These are phyloP conservation scores for Coemansia sp. DNA, from an alignment of 192 early-diverging fungal species.

Conservation along the genomic window DNA sequence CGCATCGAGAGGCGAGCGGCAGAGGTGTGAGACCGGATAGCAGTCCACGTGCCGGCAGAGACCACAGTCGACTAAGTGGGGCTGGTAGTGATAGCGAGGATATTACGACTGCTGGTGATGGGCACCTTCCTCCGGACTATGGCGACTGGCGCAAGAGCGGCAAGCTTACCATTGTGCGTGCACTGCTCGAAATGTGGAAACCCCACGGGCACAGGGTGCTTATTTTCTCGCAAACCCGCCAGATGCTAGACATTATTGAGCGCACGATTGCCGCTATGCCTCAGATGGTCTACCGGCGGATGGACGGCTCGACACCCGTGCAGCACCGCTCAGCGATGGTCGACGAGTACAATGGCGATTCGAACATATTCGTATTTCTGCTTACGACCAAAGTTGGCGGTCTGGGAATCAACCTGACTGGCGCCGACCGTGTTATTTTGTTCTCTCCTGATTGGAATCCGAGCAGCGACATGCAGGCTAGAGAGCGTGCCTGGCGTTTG, in stretches of 20 bases:
- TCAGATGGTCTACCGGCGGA: conserved; percentile 72
- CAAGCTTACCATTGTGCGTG: conserved; percentile 88
- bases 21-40: not conserved
- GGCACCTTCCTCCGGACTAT: conserved; percentile 34
- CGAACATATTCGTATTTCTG: conserved; percentile 81
- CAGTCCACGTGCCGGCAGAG: not conserved
- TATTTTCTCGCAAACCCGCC: conserved; percentile 92
- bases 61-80: not conserved
- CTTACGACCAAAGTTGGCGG: conserved; percentile 98
- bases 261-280: conserved; percentile 57
- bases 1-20: conserved; percentile 24
- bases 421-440: conserved; percentile 90
- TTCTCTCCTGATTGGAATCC: conserved; percentile 99
- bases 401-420: conserved; percentile 92
- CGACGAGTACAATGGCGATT: conserved; percentile 79
- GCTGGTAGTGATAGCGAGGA: conserved; percentile 17
- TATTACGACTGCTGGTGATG: not conserved
- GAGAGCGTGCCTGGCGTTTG: conserved; percentile 93
- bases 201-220: conserved; percentile 79
- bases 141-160: conserved; percentile 61
- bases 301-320: conserved; percentile 97
- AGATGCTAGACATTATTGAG: conserved; percentile 95
- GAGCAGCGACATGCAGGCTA: conserved; percentile 91
- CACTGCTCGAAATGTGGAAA: conserved; percentile 85
- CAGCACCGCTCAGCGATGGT: conserved; percentile 79